A percentile compares a stretch with the other conserved stretches of the same genome.
phyloP scores from a whole-genome alignment of 1,284 basidiomycete species.

The Laetiporus sulphureus region DNA sequence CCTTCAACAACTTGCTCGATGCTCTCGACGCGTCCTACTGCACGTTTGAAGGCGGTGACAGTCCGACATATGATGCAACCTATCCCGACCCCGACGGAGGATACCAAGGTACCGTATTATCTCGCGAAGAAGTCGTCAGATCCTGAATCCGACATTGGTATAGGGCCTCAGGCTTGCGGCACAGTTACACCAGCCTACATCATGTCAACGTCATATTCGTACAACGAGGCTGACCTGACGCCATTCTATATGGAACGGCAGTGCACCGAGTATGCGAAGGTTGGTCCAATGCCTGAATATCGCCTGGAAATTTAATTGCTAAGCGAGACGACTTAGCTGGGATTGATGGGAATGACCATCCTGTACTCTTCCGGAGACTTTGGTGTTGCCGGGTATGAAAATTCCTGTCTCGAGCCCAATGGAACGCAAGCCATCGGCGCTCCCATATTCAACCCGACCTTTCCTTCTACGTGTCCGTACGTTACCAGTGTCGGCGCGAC shows the following conservation, averaged over 20 bases:
- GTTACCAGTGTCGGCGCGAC: constrained; percentile 19
- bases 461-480: constrained; percentile 18
- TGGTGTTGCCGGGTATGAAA: constrained; percentile 14
- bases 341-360: constrained; percentile 18
- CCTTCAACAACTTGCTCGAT: constrained; percentile 41
- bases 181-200: constrained; percentile 42
- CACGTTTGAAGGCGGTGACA: constrained; percentile 55
- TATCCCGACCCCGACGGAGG: constrained; percentile 22
- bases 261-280: constrained; percentile 46
- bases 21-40: constrained; percentile 48
- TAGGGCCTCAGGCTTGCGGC: constrained; percentile 43
- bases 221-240: constrained; percentile 39
- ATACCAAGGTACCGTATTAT: constrained; percentile 4
- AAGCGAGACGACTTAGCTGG: constrained; percentile 11
- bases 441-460: constrained; percentile 15
- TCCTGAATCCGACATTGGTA: not conserved
- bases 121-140: constrained; percentile 13
- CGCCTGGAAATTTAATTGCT: constrained; percentile 28
- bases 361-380: constrained; percentile 19
- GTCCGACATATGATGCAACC: constrained; percentile 28
- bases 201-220: constrained; percentile 48
- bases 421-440: constrained; percentile 21
- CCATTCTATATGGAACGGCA: constrained; percentile 40
- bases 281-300: constrained; percentile 7
- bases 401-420: constrained; percentile 18